Evolutionary conservation across 129 eudicot genomes (phyloP), one percentile per base, ranked within the genome.

Genomic region (Arctium lappa): DNA sequence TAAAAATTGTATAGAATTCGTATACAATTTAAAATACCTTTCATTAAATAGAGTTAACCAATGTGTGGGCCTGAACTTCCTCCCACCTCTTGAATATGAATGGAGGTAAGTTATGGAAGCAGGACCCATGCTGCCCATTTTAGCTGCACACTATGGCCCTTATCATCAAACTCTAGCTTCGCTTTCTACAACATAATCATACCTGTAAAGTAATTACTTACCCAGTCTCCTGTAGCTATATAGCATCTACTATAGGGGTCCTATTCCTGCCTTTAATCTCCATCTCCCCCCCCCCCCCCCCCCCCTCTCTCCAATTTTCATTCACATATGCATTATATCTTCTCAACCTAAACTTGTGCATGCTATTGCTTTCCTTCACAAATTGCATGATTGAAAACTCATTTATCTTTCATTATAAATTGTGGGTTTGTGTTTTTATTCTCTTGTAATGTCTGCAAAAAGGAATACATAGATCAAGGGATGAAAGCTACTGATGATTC

Each of bases 71-170:
- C 74, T 74, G 50, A 42, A 42, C 34, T 62, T 62, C 65, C 73
- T 72, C 73, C 62, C 18, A 63, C 50, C 77, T 50, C 65, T 5
- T 60, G 71, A 66, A 66, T 72, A n/a, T 78, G 8, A 78, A 78
- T 78, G 83, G 78, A 48, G 69, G 79, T 71, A 84, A 84, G 60
- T 84, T 78, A 84, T 77, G 79, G 82, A 83, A 56, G 68, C 79
- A 39, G 82, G 86, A 12, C 83, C 86, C 86, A 84, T 44, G n/a
- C 13, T 72, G 60, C 79, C 75, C 3, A 74, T 18, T 72, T 78
- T 78, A 84, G 83, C 78, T 72, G 83, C 83, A 72, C 83, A 84
- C 69, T 78, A 72, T 78, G 83, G 79, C 46, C 83, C 86, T 79
- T 78, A 78, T 78, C 79, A 72, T 78, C 79, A 84, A 84, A 56